A percentile compares a stretch with the other conserved stretches of the same genome.
Evolutionary conservation across 2,329 filamentous ascomycete genomes (phyloP).

Genomic region (Pseudodiploospora longispora): DNA sequence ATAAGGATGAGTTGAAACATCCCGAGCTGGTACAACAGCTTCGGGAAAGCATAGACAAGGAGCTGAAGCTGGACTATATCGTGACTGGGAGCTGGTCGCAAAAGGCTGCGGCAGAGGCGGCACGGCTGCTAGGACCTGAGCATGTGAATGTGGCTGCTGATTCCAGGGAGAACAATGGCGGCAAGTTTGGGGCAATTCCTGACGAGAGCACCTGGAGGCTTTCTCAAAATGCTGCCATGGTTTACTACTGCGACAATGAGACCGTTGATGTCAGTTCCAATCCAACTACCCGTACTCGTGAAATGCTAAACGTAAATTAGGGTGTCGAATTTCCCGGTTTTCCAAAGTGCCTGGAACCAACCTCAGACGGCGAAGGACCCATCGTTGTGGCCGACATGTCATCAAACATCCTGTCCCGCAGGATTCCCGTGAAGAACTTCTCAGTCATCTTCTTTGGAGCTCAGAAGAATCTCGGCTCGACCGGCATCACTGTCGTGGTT

Average conservation of each 20-base stretch:
- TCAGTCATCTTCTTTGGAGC: conserved; percentile 84
- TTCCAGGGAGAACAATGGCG: conserved; percentile 54
- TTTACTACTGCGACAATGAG: conserved; percentile 92
- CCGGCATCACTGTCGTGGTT: conserved; percentile 80
- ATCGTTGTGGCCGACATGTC: conserved; percentile 89
- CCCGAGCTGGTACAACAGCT: conserved; percentile 49
- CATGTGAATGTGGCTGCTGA: conserved; percentile 76
- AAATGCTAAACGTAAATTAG: too few relatives aligned
- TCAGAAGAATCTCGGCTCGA: conserved; percentile 86
- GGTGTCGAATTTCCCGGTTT: conserved; percentile 76
- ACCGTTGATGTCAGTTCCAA: conserved; percentile 59
- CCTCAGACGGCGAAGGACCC: conserved; percentile 53
- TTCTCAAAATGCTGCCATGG: conserved; percentile 59
- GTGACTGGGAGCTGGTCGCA: conserved; percentile 83
- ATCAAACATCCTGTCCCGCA: conserved; percentile 82
- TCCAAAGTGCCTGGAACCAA: conserved; percentile 55
- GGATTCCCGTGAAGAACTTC: conserved; percentile 70
- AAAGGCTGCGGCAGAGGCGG: conserved; percentile 80
- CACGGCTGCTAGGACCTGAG: conserved; percentile 66
- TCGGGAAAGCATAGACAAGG: conserved; percentile 55
- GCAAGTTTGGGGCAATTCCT: conserved; percentile 82
- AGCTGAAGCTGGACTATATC: conserved; percentile 80
- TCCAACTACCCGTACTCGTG: too few relatives aligned
- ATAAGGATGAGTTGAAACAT: conserved; percentile 38
- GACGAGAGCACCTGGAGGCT: conserved; percentile 69